Base-by-base conservation (phyloP, 2,329 filamentous ascomycete genomes). In the Aureobasidium sp. region DNA sequence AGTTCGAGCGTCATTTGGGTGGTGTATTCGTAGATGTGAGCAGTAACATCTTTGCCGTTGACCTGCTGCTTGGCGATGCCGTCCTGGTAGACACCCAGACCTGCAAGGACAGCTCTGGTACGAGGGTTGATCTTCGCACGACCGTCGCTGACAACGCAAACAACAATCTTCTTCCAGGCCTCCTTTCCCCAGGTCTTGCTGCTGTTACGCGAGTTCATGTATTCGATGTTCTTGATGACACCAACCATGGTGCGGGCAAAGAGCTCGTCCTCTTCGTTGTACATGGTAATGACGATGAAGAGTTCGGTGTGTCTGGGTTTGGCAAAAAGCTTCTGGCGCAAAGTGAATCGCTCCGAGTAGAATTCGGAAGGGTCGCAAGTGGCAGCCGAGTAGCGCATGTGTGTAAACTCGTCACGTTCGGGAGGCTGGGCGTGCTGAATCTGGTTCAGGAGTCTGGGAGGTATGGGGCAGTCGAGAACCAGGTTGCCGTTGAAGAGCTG, bases 91-190 rank as follows among this genome's bases (percentile, higher is more conserved):
- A 96, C 90, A 70, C 94, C 94, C 81, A 99, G 86, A 75, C 87
- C 94, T 21, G 94, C 92, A 54, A 99, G 77, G 19, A 97, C 84
- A 35, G 93, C 91, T 69, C 88, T 86, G 2, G 94, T 99, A 65
- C 94, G 81, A 1, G 89, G 84, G 73, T 97, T 96, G 78, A 99
- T 99, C 79, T 96, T 96, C 63, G 87, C 88, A 83, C 94, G 91
- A 62, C 94, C 94, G 69, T 99, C 94, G 68, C 91, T 96, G 65
- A 99, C 94, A 46, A 99, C 85, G 73, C 93, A 97, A 11, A 99
- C 94, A 10, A 99, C 94, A 68, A 99, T 97, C 80, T 99, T 99
- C 79, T 99, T 97, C 94, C 94, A 99, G 4, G 93, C 92, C 68
- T 96, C 90, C 73, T 95, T 94, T 66, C 94, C 94, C 94, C 94